Conservation (phyloP, 257 asterid genomes). For the Cordia subcordata region DNA sequence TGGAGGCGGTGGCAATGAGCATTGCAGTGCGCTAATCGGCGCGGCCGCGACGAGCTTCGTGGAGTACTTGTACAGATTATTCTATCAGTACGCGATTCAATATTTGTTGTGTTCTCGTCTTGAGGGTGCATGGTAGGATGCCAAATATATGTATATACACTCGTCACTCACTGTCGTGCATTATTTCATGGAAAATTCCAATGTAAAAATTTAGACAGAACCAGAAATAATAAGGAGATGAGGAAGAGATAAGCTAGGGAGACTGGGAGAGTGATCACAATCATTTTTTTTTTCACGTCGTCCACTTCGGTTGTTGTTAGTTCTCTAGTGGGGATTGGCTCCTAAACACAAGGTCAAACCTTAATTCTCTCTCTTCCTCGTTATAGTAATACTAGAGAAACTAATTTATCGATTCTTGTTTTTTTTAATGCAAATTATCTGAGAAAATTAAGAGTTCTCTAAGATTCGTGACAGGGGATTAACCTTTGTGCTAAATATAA, state of each 20-base stretch:
- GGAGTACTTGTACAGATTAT: neutral
- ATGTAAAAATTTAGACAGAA: neutral
- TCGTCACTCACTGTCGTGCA: neutral
- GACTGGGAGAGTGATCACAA: too few relatives aligned
- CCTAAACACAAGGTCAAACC: slow-evolving; percentile 24
- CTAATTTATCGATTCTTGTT: neutral
- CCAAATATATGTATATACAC: neutral
- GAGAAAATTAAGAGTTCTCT: too few relatives aligned
- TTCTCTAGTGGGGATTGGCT: slow-evolving; percentile 17
- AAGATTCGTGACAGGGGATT: too few relatives aligned
- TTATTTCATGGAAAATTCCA: neutral
- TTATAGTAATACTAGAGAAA: too few relatives aligned
- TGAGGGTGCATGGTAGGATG: neutral
- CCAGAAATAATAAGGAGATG: neutral
- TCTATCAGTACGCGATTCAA: neutral
- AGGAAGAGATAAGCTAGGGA: too few relatives aligned
- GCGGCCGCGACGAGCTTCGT: neutral
- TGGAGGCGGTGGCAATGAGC: neutral
- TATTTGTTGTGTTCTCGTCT: neutral
- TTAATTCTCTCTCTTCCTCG: neutral
- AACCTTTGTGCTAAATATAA: too few relatives aligned
- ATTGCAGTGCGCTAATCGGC: neutral
- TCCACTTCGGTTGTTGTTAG: slow-evolving; percentile 16
- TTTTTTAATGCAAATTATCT: too few relatives aligned
- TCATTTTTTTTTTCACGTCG: slow-evolving; percentile 4